Conservation (phyloP, 2,329 filamentous ascomycete genomes). For the Phialophora tarda region DNA sequence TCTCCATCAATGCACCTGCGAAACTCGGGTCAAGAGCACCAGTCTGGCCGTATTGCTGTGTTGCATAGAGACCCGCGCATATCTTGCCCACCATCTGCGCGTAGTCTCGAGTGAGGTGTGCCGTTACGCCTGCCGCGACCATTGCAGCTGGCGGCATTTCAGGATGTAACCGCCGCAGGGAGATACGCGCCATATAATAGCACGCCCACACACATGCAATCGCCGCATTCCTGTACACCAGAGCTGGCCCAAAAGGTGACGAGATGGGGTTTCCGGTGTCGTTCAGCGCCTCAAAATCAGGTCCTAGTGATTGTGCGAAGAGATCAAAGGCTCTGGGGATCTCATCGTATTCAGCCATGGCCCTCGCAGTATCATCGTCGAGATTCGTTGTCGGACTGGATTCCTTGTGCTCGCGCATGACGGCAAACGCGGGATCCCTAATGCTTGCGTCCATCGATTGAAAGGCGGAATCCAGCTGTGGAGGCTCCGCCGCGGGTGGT, state of each 20-base stretch:
- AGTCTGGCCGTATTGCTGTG: conserved; percentile 47
- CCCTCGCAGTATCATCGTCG: conserved; percentile 69
- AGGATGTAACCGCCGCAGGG: conserved; percentile 81
- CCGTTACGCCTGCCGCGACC: conserved; percentile 80
- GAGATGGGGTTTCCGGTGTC: conserved; percentile 65
- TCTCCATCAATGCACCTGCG: conserved; percentile 81
- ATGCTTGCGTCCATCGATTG: conserved; percentile 55
- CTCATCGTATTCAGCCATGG: conserved; percentile 75
- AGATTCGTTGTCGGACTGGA: conserved; percentile 56
- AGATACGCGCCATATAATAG: conserved; percentile 82
- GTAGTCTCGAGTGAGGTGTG: conserved; percentile 70
- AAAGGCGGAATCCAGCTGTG: conserved; percentile 58
- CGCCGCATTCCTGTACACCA: conserved; percentile 84
- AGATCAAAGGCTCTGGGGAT: conserved; percentile 51
- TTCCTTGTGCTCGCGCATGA: conserved; percentile 17
- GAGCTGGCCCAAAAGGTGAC: conserved; percentile 80
- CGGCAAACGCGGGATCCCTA: conserved; percentile 44
- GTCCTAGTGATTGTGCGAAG: conserved; percentile 66
- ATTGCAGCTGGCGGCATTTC: conserved; percentile 90
- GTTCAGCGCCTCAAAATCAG: conserved; percentile 76
- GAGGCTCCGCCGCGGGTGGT: conserved; percentile 48
- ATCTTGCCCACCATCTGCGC: conserved; percentile 81
- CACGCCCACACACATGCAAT: conserved; percentile 87
- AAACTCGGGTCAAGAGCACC: conserved; percentile 72
- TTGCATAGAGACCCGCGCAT: conserved; percentile 66